Evolutionary conservation across 441 rosid genomes (phyloP).

Genomic region (Mallotus japonicus): DNA sequence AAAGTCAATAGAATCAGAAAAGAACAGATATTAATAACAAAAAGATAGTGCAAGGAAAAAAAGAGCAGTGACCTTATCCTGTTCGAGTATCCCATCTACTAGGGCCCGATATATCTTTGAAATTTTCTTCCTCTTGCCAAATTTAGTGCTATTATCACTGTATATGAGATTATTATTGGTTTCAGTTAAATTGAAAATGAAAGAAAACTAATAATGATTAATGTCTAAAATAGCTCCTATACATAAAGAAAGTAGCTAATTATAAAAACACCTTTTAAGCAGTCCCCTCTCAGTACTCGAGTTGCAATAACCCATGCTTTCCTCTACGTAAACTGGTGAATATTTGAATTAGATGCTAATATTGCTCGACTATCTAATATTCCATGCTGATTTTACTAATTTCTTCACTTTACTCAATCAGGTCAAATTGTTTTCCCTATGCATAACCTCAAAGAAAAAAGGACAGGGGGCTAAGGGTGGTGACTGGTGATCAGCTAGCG

Average conservation of each 20-base stretch:
- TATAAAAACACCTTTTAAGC: not conserved
- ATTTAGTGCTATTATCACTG: conserved; percentile 37
- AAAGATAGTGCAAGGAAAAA: not conserved
- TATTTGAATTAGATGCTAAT: not conserved
- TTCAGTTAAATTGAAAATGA: conserved; percentile 4
- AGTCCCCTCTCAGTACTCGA: not conserved
- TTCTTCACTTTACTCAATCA: not conserved
- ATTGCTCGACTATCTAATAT: not conserved
- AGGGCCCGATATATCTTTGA: conserved; percentile 77
- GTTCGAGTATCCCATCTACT: conserved; percentile 57
- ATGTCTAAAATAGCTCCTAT: not conserved
- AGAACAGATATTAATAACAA: not conserved
- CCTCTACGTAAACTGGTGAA: not conserved
- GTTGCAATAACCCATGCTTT: not conserved
- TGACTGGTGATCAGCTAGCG: not conserved
- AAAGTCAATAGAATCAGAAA: not conserved
- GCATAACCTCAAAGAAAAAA: not conserved
- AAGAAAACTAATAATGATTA: not conserved
- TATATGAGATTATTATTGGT: conserved; percentile 18
- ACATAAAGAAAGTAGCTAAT: not conserved
- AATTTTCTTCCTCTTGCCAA: conserved; percentile 47
- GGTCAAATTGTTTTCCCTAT: not conserved
- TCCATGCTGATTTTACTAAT: not conserved
- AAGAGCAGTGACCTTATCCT: conserved; percentile 53
- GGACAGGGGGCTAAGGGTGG: not conserved